Evolutionary conservation across 257 asterid species (phyloP), one percentile per base, ranked within the genome.

Genomic region (Avicennia marina): DNA sequence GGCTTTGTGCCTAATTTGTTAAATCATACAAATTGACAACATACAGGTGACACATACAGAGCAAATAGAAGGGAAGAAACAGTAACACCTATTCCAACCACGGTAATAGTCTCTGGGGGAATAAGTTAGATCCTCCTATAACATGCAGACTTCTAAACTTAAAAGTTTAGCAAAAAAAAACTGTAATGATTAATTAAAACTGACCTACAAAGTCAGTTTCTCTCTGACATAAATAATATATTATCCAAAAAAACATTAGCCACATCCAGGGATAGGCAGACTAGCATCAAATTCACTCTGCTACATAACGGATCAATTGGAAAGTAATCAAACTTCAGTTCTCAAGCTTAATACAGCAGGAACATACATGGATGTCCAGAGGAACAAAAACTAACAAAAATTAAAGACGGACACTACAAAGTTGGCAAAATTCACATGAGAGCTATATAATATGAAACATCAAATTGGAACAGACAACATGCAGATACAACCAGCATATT

Each of bases 311-410:
- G 4, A 8, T 29, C 43, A 45, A 41, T 44, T 44, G 27, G 34
- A 36, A 63, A 63, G n/a, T n/a, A 63, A 2, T 16, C 26, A 12
- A 52, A 18, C 53, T 41, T 27, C 55, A 45, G 41, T 46, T 25
- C 22, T 44, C 43, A 7, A 48, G 43, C 33, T 38, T 40, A 29
- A 56, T 31, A 34, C 45, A 11, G 19, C 13, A 22, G 61, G 48
- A 11, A 22, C 27, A 29, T 38, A 11, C 24, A 5, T 20, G 17
- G 48, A 9, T 11, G 48, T 33, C 4, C n/a, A 7, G 7, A 19
- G 51, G 6, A 44, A 44, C 25, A 44, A 9, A 17, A 44, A 21
- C 29, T 20, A 13, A 21, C 8, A 44, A 20, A 8, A 21, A 18
- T 2, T 44, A n/a, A 20, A 18, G 13, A n/a, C n/a, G n/a, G n/a